Base-by-base conservation (phyloP, 78 protist genomes). In the Dictyostelium capitatum region DNA sequence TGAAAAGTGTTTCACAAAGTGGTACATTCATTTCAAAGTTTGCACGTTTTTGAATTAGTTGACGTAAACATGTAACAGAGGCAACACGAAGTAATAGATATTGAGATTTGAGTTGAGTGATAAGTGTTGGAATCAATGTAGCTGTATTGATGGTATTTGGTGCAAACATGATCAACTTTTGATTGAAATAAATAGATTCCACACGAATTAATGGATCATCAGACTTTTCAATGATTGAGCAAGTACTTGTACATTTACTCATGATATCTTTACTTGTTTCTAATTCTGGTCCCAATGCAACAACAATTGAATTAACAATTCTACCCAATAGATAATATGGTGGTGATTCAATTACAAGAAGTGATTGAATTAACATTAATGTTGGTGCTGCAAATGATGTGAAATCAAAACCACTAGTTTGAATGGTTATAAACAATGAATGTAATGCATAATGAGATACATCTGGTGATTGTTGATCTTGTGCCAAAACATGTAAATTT, bases 21-120 rank as follows among this genome's bases (percentile, higher is more conserved):
- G 77, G 77, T 23, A 77, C 59, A 47, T 85, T 80, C 25, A 83
- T 37, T 64, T 83, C 81, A 51, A 81, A 56, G 32, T 28, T 32
- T 30, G 91, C 82, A n/a, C 79, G 65, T 51, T 79, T 62, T 47
- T 91, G 89, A 73, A 83, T 47, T 19, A 91, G 30, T 69, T 91
- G 95, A 25, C 95, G 69, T 41, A 91, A 73, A 74, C 95, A 91
- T 12, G 95, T 83, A 0, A 91, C 81, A 8, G 95, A 25, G 0
- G 95, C 79, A 9, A 82, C 79, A 25, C 95, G 41, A 11, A 83
- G 77, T 69, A 78, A 81, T 20, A 78, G 92, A 41, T 41, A 83
- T 23, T 79, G 95, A 20, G 80, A 70, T 11, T 78, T 62, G 17
- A 91, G 59, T 46, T 91, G 95, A 2, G 54, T 10, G 20, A 73